Conservation (phyloP, 257 asterid genomes). For the Solanum etuberosum region DNA sequence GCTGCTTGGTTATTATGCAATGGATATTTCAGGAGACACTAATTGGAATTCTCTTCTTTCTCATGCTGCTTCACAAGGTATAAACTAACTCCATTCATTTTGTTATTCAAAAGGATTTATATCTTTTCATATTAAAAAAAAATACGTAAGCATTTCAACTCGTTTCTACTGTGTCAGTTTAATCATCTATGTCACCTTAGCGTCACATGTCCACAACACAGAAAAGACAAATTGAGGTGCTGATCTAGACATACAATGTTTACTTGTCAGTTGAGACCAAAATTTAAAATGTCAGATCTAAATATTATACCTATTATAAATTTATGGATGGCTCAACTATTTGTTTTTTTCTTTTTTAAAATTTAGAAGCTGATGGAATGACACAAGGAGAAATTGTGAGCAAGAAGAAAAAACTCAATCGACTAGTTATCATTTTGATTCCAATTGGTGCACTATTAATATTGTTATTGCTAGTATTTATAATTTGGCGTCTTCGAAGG, state of each 20-base stretch:
- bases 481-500: background rate
- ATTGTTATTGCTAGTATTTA: background rate
- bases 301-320: background rate
- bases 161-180: background rate
- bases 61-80: slow-evolving; percentile 2
- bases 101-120: background rate
- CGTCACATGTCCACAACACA: background rate
- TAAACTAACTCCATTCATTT: background rate
- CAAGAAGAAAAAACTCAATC: background rate
- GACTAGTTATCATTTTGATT: background rate
- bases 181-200: background rate
- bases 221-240: too few relatives aligned
- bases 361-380: background rate
- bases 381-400: background rate
- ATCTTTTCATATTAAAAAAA: background rate
- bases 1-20: slow-evolving; percentile 22
- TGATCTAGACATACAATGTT: background rate
- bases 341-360: background rate
- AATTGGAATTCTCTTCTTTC: slow-evolving; percentile 7
- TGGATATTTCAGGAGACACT: background rate
- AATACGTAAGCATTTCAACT: background rate
- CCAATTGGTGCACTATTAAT: background rate
- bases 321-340: background rate
- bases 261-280: rapidly evolving
- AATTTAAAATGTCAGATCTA: background rate